phyloP scores from a whole-genome alignment of 1,139 yeast species.

The Sugiyamaella paludigena region DNA sequence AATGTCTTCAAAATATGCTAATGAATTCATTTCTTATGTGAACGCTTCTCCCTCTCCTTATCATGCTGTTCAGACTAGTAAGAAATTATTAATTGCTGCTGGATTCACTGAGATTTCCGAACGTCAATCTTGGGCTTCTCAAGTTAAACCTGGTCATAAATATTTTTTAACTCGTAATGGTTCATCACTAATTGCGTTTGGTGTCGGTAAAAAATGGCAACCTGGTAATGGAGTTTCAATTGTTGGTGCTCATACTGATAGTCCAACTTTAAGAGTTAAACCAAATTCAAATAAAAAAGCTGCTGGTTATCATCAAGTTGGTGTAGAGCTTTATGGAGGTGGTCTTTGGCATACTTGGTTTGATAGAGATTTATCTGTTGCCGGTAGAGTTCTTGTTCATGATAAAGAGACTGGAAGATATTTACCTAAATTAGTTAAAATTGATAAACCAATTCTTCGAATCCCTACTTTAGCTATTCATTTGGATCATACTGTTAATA shows the following conservation, averaged over 20 bases:
- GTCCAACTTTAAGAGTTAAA: constrained; percentile 86
- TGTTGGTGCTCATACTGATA: constrained; percentile 93
- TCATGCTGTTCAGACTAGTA: constrained; percentile 77
- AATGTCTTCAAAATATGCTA: constrained; percentile 17
- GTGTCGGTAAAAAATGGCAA: constrained; percentile 66
- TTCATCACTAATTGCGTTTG: constrained; percentile 84
- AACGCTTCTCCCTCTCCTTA: constrained; percentile 92
- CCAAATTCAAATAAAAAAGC: constrained; percentile 68
- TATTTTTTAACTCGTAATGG: constrained; percentile 65
- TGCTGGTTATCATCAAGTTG: constrained; percentile 85
- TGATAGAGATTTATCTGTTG: constrained; percentile 87
- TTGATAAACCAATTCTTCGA: constrained; percentile 79
- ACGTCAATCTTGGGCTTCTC: constrained; percentile 67
- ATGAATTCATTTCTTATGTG: constrained; percentile 66
- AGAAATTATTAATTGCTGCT: constrained; percentile 49
- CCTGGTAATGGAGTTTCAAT: constrained; percentile 87
- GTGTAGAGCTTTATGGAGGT: constrained; percentile 95
- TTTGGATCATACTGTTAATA: constrained; percentile 70
- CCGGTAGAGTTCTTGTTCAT: constrained; percentile 81
- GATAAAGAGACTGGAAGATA: constrained; percentile 46
- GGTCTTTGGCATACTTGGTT: constrained; percentile 83
- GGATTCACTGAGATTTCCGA: constrained; percentile 77
- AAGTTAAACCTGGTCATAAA: constrained; percentile 55
- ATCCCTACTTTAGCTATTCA: constrained; percentile 96
- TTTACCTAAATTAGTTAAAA: constrained; percentile 68